phyloP scores from a whole-genome alignment of 2,329 filamentous ascomycete genomes.

The Penicillium freii region DNA sequence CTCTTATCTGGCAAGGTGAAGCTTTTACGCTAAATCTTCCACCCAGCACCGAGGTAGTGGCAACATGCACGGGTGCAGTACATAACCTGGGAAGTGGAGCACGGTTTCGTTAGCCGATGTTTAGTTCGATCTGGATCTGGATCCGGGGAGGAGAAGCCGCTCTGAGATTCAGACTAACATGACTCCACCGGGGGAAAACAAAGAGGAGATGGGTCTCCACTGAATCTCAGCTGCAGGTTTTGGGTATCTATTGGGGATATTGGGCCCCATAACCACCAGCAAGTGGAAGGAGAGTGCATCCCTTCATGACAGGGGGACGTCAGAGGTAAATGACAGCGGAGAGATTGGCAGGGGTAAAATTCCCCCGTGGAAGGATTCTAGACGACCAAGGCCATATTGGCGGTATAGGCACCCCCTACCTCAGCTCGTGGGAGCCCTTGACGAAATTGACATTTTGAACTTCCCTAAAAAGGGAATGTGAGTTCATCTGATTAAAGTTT shows the following conservation, averaged over 20 bases:
- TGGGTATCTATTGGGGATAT: constrained; percentile 3
- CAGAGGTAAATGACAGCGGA: not conserved
- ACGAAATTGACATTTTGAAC: not conserved
- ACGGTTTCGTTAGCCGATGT: constrained; percentile 5
- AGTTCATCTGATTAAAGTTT: not conserved
- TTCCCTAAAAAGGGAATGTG: not conserved
- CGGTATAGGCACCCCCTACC: not conserved
- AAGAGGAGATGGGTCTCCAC: not conserved
- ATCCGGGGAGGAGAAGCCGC: not conserved
- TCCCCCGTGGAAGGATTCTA: not conserved
- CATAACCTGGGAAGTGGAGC: constrained; percentile 4
- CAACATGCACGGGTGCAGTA: not conserved
- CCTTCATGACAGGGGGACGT: not conserved
- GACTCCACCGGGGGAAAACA: not conserved
- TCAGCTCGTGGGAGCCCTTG: not conserved
- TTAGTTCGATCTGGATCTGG: constrained; percentile 13
- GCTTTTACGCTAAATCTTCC: not conserved
- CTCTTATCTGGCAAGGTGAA: not conserved
- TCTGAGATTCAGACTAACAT: not conserved
- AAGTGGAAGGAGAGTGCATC: not conserved
- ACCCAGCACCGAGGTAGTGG: not conserved
- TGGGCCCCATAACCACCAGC: not conserved
- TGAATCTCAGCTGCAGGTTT: constrained; percentile 1
- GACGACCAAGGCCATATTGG: not conserved
- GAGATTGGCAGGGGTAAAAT: not conserved